Evolutionary conservation across 108 stramenopile genomes (phyloP).

Genomic region (Epithemia pelagica): DNA sequence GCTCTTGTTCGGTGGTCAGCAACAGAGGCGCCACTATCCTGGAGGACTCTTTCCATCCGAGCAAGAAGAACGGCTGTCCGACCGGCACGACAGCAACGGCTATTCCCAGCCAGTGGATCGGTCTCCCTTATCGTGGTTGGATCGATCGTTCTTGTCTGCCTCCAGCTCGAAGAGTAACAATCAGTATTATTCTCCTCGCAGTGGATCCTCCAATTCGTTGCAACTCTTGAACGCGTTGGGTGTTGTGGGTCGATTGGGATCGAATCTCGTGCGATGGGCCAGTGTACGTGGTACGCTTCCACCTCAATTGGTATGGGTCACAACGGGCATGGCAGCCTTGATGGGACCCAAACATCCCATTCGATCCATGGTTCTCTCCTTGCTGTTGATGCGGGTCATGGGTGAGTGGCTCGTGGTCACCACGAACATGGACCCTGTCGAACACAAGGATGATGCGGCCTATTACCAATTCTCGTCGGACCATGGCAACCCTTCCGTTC

Average conservation of each 20-base stretch:
- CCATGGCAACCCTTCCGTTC: too few species aligned
- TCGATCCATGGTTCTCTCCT: slow-evolving; percentile 30
- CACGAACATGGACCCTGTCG: too few species aligned
- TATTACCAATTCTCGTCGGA: too few species aligned
- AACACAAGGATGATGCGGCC: too few species aligned
- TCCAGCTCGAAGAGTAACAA: not conserved
- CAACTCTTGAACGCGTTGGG: not conserved
- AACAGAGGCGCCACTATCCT: not conserved
- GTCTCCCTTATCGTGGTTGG: not conserved
- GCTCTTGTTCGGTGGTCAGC: not conserved
- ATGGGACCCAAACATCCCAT: slow-evolving; percentile 26
- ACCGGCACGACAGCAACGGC: too few species aligned
- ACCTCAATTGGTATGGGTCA: slow-evolving; percentile 54
- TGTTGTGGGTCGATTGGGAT: not conserved
- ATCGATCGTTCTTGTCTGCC: not conserved
- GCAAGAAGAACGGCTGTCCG: not conserved
- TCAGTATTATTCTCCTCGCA: too few species aligned
- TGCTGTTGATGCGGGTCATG: slow-evolving; percentile 46
- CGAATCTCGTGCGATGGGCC: slow-evolving; percentile 5
- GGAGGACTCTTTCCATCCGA: not conserved
- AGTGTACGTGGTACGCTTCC: slow-evolving; percentile 24
- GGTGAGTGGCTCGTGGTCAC: slow-evolving; percentile 33
- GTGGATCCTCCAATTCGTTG: not conserved
- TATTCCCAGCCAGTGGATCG: not conserved
- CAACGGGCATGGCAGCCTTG: slow-evolving; percentile 30